These are phyloP conservation scores for Beauveria asiatica DNA, from an alignment of 2,329 filamentous ascomycete genomes.

Conservation along the genomic window DNA sequence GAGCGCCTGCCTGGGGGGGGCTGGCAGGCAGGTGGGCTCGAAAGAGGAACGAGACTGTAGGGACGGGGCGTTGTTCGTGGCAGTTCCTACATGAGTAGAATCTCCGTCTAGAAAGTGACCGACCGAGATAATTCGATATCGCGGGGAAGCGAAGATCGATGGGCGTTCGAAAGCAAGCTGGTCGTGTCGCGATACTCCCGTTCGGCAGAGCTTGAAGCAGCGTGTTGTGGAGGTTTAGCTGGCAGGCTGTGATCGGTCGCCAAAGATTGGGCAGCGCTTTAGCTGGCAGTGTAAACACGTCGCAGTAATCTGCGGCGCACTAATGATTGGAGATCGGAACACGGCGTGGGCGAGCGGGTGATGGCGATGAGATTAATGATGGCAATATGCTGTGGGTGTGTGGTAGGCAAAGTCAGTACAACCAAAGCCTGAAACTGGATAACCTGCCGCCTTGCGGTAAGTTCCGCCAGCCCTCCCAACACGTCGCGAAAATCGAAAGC, in stretches of 20 bases:
- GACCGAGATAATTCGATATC: constrained; percentile 14
- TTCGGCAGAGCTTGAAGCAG: neutral
- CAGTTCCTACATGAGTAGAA: constrained; percentile 28
- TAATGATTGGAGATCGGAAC: neutral
- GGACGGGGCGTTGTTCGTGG: constrained; percentile 17
- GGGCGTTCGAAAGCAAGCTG: neutral
- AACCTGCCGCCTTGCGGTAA: constrained; percentile 3
- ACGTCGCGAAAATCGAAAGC: constrained; percentile 10
- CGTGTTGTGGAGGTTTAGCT: neutral
- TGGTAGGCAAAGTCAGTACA: constrained; percentile 8
- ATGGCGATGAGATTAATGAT: constrained; percentile 3
- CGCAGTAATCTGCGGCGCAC: neutral
- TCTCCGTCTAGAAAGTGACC: constrained; percentile 9
- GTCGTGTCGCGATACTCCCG: constrained; percentile 5
- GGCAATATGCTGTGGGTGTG: constrained; percentile 8
- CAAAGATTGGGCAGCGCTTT: neutral
- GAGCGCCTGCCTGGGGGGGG: constrained; percentile 29
- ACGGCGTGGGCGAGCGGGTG: neutral
- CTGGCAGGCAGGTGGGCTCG: constrained; percentile 27
- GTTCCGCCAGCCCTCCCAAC: constrained; percentile 10
- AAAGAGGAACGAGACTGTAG: constrained; percentile 21
- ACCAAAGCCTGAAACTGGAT: constrained; percentile 8
- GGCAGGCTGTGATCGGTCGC: neutral
- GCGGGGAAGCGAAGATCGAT: neutral
- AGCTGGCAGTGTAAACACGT: neutral